These are phyloP conservation scores for Aspergillus glaucus DNA, from an alignment of 2,329 filamentous ascomycete genomes.

Conservation along the genomic window DNA sequence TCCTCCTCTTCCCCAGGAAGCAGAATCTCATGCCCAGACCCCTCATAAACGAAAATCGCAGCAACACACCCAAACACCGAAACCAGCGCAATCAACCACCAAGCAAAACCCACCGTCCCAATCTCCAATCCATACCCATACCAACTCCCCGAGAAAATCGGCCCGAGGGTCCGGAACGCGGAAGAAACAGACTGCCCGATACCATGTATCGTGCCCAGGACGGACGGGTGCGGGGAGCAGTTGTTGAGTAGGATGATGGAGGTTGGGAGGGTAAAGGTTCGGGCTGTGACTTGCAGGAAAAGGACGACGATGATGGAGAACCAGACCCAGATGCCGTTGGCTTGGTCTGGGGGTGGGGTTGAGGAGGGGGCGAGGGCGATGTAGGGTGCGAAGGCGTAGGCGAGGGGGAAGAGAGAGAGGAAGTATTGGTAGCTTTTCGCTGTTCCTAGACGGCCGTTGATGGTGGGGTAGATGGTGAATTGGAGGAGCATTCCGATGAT, in stretches of 20 bases:
- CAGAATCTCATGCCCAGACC: constrained; percentile 54
- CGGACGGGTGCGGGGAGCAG: constrained; percentile 53
- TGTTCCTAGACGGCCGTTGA: constrained; percentile 62
- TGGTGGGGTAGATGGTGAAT: constrained; percentile 62
- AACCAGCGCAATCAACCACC: constrained; percentile 52
- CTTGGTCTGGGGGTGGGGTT: constrained; percentile 34
- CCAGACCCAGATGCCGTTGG: constrained; percentile 52
- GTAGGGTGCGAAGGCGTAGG: constrained; percentile 66
- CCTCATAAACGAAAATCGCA: constrained; percentile 58
- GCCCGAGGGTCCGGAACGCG: constrained; percentile 52
- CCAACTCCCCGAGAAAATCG: constrained; percentile 50
- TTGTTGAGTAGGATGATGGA: constrained; percentile 57
- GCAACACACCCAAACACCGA: constrained; percentile 53
- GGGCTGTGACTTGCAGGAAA: constrained; percentile 62
- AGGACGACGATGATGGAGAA: constrained; percentile 58
- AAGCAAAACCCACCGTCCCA: constrained; percentile 51
- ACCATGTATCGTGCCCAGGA: constrained; percentile 55
- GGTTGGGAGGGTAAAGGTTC: constrained; percentile 61
- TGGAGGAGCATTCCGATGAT: constrained; percentile 67
- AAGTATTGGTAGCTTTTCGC: constrained; percentile 62
- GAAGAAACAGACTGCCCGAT: constrained; percentile 52
- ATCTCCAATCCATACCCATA: constrained; percentile 50
- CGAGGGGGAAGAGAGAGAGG: constrained; percentile 63
- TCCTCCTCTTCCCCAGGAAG: constrained; percentile 35
- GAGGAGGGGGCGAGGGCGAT: constrained; percentile 61